Percentiles rank a stretch among this genome's conserved stretches.
phyloP scores from a whole-genome alignment of 257 asterid genomes.

The Penstemon newberryi region DNA sequence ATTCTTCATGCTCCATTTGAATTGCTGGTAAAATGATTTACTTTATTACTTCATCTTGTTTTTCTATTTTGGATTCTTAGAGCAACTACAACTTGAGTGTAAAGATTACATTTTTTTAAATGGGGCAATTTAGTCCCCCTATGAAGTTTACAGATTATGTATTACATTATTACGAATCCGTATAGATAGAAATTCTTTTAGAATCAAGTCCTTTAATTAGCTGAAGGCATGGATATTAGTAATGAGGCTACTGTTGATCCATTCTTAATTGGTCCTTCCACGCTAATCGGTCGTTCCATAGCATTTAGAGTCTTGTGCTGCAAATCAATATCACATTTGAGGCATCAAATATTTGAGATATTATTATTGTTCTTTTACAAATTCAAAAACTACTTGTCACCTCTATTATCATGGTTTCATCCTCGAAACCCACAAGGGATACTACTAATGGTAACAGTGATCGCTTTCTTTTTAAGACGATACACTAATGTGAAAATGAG shows the following conservation, averaged over 20 bases:
- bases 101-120: not conserved
- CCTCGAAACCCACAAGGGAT: conserved; percentile 96
- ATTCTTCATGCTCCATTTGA: conserved; percentile 19
- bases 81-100: conserved; percentile 12
- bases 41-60: not conserved
- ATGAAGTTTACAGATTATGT: too few species aligned
- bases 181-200: too few species aligned
- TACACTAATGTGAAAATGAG: conserved; percentile 70
- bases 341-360: conserved; percentile 48
- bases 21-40: conserved; percentile 11
- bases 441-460: conserved; percentile 60
- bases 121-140: too few species aligned
- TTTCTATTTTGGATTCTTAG: conserved; percentile 5
- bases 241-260: conserved; percentile 88
- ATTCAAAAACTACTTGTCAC: conserved; percentile 53
- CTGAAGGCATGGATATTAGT: conserved; percentile 71
- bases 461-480: conserved; percentile 77
- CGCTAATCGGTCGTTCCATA: conserved; percentile 73
- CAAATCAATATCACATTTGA: conserved; percentile 68
- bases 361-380: conserved; percentile 35
- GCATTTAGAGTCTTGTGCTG: conserved; percentile 85
- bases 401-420: conserved; percentile 75
- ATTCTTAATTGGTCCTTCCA: conserved; percentile 84
- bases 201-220: not conserved
- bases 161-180: too few species aligned